phyloP scores from a whole-genome alignment of 1,284 basidiomycete genomes.

The Volvariella volvacea region DNA sequence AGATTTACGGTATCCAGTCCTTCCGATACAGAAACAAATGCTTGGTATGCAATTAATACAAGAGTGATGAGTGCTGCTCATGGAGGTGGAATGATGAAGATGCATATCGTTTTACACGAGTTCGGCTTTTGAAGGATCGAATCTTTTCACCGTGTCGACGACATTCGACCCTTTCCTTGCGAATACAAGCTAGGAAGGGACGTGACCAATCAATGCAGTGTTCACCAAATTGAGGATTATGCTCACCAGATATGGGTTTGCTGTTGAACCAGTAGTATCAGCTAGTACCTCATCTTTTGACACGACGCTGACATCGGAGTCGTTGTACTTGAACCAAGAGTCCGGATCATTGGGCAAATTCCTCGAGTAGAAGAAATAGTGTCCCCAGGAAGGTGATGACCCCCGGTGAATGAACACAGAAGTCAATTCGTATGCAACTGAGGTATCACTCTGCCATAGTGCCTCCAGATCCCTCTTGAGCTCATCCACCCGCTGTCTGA shows the following conservation, averaged over 20 bases:
- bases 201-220: conserved; percentile 5
- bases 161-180: conserved; percentile 67
- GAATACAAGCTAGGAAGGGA: conserved; percentile 60
- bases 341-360: conserved; percentile 71
- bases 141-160: conserved; percentile 72
- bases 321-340: conserved; percentile 94
- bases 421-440: conserved; percentile 83
- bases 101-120: neutral
- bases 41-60: neutral
- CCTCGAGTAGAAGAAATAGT: conserved; percentile 87
- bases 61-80: neutral
- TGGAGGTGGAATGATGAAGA: conserved; percentile 12
- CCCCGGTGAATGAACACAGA: conserved; percentile 97
- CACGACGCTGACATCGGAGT: conserved; percentile 73
- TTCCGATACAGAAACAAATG: neutral
- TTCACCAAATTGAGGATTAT: neutral
- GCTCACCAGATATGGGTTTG: conserved; percentile 77
- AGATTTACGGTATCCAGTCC: too few species aligned
- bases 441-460: conserved; percentile 68
- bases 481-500: conserved; percentile 45
- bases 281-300: conserved; percentile 72
- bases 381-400: conserved; percentile 74
- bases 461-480: conserved; percentile 71
- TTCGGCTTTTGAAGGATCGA: conserved; percentile 21
- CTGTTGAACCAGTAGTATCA: conserved; percentile 75